Base-by-base conservation (phyloP, 495 filamentous ascomycete species). In the Physcia stellaris region DNA sequence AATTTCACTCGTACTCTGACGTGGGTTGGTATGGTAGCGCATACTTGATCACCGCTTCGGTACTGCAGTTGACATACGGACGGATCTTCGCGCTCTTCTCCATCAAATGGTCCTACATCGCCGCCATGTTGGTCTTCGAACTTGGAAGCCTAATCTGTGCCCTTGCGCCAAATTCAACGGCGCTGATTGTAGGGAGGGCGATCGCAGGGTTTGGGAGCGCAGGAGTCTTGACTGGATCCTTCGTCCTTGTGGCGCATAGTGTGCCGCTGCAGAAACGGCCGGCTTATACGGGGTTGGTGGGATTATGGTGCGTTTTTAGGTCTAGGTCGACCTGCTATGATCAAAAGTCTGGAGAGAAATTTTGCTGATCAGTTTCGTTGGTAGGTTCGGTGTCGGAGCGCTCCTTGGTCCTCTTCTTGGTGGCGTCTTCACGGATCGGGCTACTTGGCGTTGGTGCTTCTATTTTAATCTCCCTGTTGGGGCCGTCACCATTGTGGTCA, bases 121-220 rank as follows among this genome's bases (percentile, higher is more conserved):
- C 38, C 4, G 45, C 45, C 1, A 28, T 57, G 4, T 19, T 46
- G 3, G 23, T 53, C 9, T 57, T 56, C 17, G 50, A 51, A 36
- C 5, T 57, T 6, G 53, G 54, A 4, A 53, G 50, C 2, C 22
- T 56, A 11, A 40, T 57, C 10, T 51, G 44, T 12, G 54, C 47
- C 9, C 40, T 43, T 6, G 55, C 60, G 11, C 53, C 49, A 6
- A 58, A 23, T 13, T 61, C 60, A 0, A 32, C 39, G 0, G 45
- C 43, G 2, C 53, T 63, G 10, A 61, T 61, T n/a, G 53, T 86
- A 39, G 86, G 86, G 5, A 75, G 86, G 17, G 83, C 86, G 7
- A 63, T 93, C 32, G 79, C 83, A 9, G 86, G 86, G 13, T 43
- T 88, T 6, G 86, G 84, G 18, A 66, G 69, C 2, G 80, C 84